Conservation (phyloP, 352 stramenopile genomes). For the Pythium aquatile region DNA sequence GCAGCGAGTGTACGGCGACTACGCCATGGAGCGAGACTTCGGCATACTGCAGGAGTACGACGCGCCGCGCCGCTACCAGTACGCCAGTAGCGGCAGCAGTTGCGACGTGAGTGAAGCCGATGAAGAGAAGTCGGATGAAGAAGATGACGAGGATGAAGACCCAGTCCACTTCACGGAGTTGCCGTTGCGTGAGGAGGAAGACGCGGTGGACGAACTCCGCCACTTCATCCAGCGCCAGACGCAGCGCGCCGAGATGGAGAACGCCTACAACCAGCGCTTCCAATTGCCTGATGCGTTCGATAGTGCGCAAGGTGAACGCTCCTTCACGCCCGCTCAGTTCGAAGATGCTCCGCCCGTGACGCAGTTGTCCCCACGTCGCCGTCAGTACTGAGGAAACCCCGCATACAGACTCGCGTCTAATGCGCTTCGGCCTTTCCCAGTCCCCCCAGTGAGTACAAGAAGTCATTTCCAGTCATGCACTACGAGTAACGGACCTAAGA, state of each 20-base stretch:
- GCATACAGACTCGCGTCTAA: neutral
- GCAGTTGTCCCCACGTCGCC: neutral
- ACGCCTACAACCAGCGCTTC: neutral
- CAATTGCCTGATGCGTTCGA: neutral
- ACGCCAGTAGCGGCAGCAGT: neutral
- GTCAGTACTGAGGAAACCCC: neutral
- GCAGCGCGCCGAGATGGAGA: conserved; percentile 1
- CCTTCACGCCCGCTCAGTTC: neutral
- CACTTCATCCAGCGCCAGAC: conserved; percentile 4
- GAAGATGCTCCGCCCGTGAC: neutral
- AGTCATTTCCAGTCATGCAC: neutral
- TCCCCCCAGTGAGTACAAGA: neutral
- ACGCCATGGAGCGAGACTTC: neutral
- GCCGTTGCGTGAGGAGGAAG: neutral
- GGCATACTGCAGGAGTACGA: neutral
- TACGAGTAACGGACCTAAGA: neutral
- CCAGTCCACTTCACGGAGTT: neutral
- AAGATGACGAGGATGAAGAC: neutral
- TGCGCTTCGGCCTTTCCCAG: neutral
- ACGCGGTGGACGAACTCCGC: neutral
- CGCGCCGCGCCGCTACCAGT: neutral
- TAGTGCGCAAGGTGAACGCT: neutral
- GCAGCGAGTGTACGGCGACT: neutral
- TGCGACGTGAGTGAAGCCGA: neutral
- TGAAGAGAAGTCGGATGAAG: neutral